Evolutionary conservation across 2,329 filamentous ascomycete species (phyloP), one percentile per base, ranked within the genome.

Genomic region (Endoconidiophora laricicola): DNA sequence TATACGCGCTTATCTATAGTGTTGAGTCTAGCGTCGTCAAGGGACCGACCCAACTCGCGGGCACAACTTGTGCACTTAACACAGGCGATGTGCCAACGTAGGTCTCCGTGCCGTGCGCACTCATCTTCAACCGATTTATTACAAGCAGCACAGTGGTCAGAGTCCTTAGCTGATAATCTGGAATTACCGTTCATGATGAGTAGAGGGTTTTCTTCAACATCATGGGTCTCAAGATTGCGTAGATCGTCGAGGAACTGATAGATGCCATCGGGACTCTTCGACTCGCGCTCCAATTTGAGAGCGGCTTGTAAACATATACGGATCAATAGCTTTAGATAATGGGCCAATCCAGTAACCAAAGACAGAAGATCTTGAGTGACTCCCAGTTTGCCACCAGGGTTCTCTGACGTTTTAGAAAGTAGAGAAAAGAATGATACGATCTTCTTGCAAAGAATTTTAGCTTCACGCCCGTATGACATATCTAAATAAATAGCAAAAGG

Each of bases 371-470:
- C 91, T 63, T 98, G 91, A 6, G 91, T 98, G 29, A 98, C 91
- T 41, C 91, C 91, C 40, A 96, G 77, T 62, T 95, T 91, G 52
- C 86, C 76, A 37, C 85, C 79, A n/a, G 83, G 85, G 6, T 81
- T 86, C 60, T 95, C 88, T 61, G 96, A 90, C 1, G 88, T 91
- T 63, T 94, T 94, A 4, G 90, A 94, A 6, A 98, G 72, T 16
- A 98, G 70, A 10, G 87, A 87, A 63, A 98, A 98, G 70, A 98
- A 98, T 23, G 90, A 86, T 4, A 98, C 91, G 49, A 98, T 94
- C 66, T 98, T 98, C 66, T 98, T 98, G 71, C 91, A 98, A n/a
- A 98, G 76, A 46, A 98, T 73, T 66, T 98, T 98, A n/a, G 91
- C 85, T 68, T 98, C 91, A 59, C 91, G 80, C 16, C 84, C 83